A percentile compares a stretch with the other conserved stretches of the same genome.
Evolutionary conservation across 83 land plant genomes (phyloP).

Genomic region (Larix sibirica): DNA sequence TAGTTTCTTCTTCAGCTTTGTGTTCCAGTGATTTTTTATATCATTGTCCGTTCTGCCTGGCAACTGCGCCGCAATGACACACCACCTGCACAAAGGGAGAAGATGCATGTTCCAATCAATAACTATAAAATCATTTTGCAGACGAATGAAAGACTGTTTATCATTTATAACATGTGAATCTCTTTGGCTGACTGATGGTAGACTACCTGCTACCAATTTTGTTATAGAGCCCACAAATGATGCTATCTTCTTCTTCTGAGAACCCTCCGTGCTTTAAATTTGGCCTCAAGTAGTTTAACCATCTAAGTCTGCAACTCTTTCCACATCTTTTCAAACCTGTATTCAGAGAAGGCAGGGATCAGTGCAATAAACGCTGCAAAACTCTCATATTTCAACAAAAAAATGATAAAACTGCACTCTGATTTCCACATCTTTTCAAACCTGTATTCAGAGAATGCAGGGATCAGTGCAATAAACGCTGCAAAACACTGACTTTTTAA

Average conservation of each 20-base stretch:
- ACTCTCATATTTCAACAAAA: background rate
- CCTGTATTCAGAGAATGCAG: slow-evolving; percentile 12
- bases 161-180: no score
- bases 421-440: slow-evolving; percentile 50
- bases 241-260: slow-evolving; percentile 54
- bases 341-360: background rate
- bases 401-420: background rate
- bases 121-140: no score
- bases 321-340: slow-evolving; percentile 57
- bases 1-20: slow-evolving; percentile 81
- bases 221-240: slow-evolving; percentile 48
- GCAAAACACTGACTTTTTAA: background rate
- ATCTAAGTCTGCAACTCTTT: slow-evolving; percentile 59
- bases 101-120: no score
- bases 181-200: no score
- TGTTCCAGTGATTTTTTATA: slow-evolving; percentile 86
- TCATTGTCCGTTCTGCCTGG: slow-evolving; percentile 87
- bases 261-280: slow-evolving; percentile 58
- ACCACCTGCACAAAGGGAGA: slow-evolving; percentile 38
- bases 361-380: background rate
- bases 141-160: no score
- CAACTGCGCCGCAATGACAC: slow-evolving; percentile 54
- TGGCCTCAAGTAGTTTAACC: slow-evolving; percentile 53
- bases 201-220: slow-evolving; percentile 53
- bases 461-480: no score